Conservation (phyloP, 2,329 filamentous ascomycete species). For the Aspergillus brunneoviolaceus region DNA sequence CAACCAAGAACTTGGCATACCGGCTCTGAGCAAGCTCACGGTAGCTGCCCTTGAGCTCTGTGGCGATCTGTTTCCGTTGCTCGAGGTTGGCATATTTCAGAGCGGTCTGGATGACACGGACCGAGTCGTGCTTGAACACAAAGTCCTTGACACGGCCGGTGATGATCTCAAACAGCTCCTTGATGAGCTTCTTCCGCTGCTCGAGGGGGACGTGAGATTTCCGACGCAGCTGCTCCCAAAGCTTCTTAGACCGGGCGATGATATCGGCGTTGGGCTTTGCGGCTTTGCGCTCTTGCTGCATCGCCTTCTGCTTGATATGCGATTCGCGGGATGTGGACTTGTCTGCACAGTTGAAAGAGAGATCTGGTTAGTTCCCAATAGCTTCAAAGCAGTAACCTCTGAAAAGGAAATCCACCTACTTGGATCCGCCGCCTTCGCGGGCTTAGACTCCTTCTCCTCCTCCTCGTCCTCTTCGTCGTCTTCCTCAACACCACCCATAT, state of each 20-base stretch:
- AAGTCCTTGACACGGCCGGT: slow-evolving; percentile 91
- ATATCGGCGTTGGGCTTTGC: slow-evolving; percentile 91
- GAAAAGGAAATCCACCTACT: slow-evolving; percentile 25
- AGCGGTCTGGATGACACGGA: slow-evolving; percentile 93
- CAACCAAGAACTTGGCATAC: slow-evolving; percentile 96
- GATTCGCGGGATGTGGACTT: slow-evolving; percentile 77
- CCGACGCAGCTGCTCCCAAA: slow-evolving; percentile 89
- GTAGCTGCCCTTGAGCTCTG: slow-evolving; percentile 82
- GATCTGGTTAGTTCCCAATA: slow-evolving; percentile 10
- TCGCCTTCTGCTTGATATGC: slow-evolving; percentile 87
- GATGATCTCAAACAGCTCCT: slow-evolving; percentile 87
- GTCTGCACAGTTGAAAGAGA: slow-evolving; percentile 43
- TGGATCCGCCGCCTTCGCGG: slow-evolving; percentile 18
- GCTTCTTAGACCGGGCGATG: slow-evolving; percentile 85
- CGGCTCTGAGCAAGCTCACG: slow-evolving; percentile 84
- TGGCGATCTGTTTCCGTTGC: slow-evolving; percentile 82
- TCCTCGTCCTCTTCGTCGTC: slow-evolving; percentile 31
- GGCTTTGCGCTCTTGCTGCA: slow-evolving; percentile 84
- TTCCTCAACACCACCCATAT: slow-evolving; percentile 38
- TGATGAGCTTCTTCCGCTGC: slow-evolving; percentile 81
- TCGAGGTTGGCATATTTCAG: slow-evolving; percentile 89
- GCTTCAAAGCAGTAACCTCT: not conserved
- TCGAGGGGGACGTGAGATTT: slow-evolving; percentile 92
- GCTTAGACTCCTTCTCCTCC: slow-evolving; percentile 19
- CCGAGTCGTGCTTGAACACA: slow-evolving; percentile 96